phyloP scores from a whole-genome alignment of 1,284 basidiomycete species.

The Ceratobasidium sp. region DNA sequence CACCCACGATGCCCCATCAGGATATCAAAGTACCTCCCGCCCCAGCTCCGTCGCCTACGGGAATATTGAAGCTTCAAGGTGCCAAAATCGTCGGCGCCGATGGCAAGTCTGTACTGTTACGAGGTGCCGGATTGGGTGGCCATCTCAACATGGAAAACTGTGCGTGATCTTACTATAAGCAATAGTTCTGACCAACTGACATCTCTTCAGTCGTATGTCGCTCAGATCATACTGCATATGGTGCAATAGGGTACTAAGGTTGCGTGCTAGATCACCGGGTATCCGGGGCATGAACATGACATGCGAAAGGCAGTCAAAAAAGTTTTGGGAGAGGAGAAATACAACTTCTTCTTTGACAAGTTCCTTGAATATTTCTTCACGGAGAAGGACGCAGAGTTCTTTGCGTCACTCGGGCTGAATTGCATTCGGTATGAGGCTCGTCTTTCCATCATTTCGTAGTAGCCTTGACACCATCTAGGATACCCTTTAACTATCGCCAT shows the following conservation, averaged over 20 bases:
- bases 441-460: background rate
- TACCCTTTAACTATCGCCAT: constrained; percentile 71
- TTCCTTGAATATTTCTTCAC: constrained; percentile 54
- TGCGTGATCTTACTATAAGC: constrained; percentile 6
- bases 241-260: background rate
- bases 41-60: constrained; percentile 34
- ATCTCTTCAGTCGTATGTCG: constrained; percentile 10
- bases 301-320: constrained; percentile 50
- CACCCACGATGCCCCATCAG: background rate
- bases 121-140: constrained; percentile 42
- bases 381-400: constrained; percentile 52
- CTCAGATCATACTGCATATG: background rate
- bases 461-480: constrained; percentile 39
- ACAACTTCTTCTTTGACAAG: constrained; percentile 55
- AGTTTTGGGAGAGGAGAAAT: constrained; percentile 53
- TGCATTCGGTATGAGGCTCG: constrained; percentile 46
- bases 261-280: constrained; percentile 42
- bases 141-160: constrained; percentile 44
- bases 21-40: constrained; percentile 37
- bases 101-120: constrained; percentile 40
- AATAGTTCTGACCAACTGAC: background rate
- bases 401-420: constrained; percentile 51
- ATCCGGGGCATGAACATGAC: constrained; percentile 49
- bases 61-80: constrained; percentile 42
- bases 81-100: constrained; percentile 43